Percentiles rank a stretch among this genome's conserved stretches.
These are phyloP conservation scores for Tetramitus jugosus DNA, from an alignment of 208 protist species.

Conservation along the genomic window DNA sequence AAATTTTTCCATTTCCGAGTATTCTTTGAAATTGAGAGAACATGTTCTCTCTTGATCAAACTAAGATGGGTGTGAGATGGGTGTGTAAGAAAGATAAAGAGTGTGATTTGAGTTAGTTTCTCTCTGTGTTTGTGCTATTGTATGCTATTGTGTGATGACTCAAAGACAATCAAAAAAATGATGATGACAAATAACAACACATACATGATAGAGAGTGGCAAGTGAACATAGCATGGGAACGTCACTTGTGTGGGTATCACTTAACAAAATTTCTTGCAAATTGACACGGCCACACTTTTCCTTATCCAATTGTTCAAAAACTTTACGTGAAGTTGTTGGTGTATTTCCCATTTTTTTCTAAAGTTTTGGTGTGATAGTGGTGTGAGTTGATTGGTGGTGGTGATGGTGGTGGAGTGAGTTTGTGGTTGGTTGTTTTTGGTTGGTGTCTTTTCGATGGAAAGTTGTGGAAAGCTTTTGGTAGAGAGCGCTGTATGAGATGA, in stretches of 20 bases:
- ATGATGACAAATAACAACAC: not conserved
- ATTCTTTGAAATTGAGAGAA: slow-evolving; percentile 5
- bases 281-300: not conserved
- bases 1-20: slow-evolving; percentile 11
- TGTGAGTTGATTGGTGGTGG: too few relatives aligned
- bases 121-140: too few relatives aligned
- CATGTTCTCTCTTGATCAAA: not conserved
- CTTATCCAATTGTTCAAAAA: slow-evolving; percentile 21
- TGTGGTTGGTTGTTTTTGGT: too few relatives aligned
- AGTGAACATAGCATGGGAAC: not conserved
- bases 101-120: too few relatives aligned
- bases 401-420: too few relatives aligned
- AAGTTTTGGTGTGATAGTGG: not conserved
- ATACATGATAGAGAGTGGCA: slow-evolving; percentile 14
- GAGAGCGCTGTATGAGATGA: too few relatives aligned
- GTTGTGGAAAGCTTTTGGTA: too few relatives aligned
- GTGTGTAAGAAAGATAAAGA: too few relatives aligned
- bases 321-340: not conserved
- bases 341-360: slow-evolving; percentile 8
- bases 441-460: too few relatives aligned
- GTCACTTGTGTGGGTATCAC: not conserved
- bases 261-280: not conserved
- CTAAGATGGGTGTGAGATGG: too few relatives aligned
- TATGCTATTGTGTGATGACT: too few relatives aligned
- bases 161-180: not conserved